Conservation (phyloP, 1,139 yeast genomes). For the Candida tunisiensis region DNA sequence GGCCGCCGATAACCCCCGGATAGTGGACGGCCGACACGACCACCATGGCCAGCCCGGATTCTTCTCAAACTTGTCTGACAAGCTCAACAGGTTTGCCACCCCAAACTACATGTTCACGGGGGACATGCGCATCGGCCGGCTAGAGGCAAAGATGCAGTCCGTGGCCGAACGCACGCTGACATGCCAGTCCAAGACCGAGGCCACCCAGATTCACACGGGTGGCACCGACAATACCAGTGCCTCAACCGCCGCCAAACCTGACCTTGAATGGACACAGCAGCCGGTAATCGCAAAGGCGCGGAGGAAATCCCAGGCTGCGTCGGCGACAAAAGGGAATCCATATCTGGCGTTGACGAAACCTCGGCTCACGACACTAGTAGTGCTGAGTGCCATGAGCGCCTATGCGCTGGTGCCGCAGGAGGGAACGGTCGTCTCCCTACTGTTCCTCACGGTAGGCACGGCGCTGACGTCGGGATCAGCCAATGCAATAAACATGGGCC, state of each 20-base stretch:
- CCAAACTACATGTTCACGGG: no score
- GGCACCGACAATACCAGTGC: no score
- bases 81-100: no score
- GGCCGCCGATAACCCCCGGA: no score
- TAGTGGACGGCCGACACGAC: no score
- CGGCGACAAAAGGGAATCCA: no score
- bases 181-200: slow-evolving; percentile 9
- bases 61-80: no score
- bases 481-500: slow-evolving; percentile 90
- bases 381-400: slow-evolving; percentile 81
- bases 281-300: background rate
- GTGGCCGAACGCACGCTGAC: no score
- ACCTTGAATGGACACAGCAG: background rate
- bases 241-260: no score
- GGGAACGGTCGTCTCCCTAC: slow-evolving; percentile 48
- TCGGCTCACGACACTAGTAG: slow-evolving; percentile 69
- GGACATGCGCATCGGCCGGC: background rate
- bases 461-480: slow-evolving; percentile 86
- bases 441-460: slow-evolving; percentile 71
- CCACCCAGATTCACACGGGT: no score
- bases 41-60: no score
- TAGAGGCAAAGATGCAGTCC: background rate
- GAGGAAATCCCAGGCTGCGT: no score
- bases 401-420: slow-evolving; percentile 84
- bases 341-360: slow-evolving; percentile 81